Base-by-base conservation (phyloP, 176 grass and related monocot genomes). In the Cenchrus americanus region DNA sequence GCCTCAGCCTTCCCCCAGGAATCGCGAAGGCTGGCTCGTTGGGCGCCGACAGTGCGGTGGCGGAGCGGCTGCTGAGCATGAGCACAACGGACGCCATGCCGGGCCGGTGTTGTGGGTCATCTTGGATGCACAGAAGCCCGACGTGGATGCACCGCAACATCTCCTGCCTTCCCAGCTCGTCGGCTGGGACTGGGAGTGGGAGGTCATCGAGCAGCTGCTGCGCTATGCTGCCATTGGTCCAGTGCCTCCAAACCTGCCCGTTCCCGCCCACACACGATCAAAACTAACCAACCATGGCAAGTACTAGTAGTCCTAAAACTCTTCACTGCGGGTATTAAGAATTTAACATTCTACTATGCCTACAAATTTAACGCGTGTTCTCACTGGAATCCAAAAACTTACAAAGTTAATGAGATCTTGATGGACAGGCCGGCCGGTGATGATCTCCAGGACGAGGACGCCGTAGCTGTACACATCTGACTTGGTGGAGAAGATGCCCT, bases 381-480 rank as follows among this genome's bases (percentile, higher is more conserved):
- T 49, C 10, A 13, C 0, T 23, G 8, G 13, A 34, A 66, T 13
- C 13, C 18, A 18, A 23, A n/a, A 17, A 17, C 84, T 82, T 72
- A 91, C 89, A 24, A 42, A 85, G 27, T 64, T 69, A 24, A 88
- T 22, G 3, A 92, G 53, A 46, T 88, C 49, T 59, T 63, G 26
- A 12, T 11, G 2, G 12, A 3, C 10, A 12, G 3, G 50, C 21
- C 41, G 80, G 34, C 89, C 89, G 1, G 59, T 78, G 14, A 94
- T 2, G 19, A 94, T 86, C 83, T 94, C 92, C 1, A 91, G 77
- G 23, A 94, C 47, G 5, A 94, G 64, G 0, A 94, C 62, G 14
- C 86, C 89, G 34, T 60, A 94, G 82, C 86, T 91, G 78, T 79
- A 94, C 2, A 94, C 86, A 52, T 89, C 92, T 1, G 89, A 94